Evolutionary conservation across 1,284 basidiomycete species (phyloP), one percentile per base, ranked within the genome.

Genomic region (Boletus semigastroideus): DNA sequence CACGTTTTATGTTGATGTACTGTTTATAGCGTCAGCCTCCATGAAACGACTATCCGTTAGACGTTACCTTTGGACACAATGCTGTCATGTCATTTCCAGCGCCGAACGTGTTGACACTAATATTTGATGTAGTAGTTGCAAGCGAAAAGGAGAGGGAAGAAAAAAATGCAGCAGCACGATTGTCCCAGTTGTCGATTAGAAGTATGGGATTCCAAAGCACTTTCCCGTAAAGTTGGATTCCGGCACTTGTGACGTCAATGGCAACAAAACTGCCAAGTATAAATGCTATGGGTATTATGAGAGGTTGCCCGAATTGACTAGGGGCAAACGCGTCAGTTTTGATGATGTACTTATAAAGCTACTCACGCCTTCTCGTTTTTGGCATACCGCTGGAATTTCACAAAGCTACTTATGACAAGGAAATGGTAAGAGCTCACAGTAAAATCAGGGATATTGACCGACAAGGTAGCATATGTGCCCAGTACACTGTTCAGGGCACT

Each of bases 141-240:
- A 87, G 66, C 14, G 16, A 72, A 66, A 84, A 86, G 6, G 76
- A 71, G 57, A 84, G 74, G 0, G 79, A 73, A 2, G 76, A 77
- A 63, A 88, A 84, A 74, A 88, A 88, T 49, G 82, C 78, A 7
- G 83, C 86, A 0, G 84, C 78, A 38, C 86, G 79, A 59, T 82
- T 85, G 57, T 82, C 77, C 79, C 81, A 84, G 43, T 73, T 72
- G 60, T 80, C 74, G 59, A 83, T 74, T 27, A 81, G 72, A 48
- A 65, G 14, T 39, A 78, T 62, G 19, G 79, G 74, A 58, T 79
- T 68, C 77, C 77, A 79, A 42, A 78, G 74, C 22, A 77, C 70
- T 48, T 77, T 67, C 28, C 78, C 81, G 54, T 84, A 84, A 11
- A 79, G 74, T 5, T 72, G 64, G 22, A 73, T 70, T 14, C 78